A percentile compares a stretch with the other conserved stretches of the same genome.
phyloP scores from a whole-genome alignment of 2,329 filamentous ascomycete species.

The Didymella glomerata region DNA sequence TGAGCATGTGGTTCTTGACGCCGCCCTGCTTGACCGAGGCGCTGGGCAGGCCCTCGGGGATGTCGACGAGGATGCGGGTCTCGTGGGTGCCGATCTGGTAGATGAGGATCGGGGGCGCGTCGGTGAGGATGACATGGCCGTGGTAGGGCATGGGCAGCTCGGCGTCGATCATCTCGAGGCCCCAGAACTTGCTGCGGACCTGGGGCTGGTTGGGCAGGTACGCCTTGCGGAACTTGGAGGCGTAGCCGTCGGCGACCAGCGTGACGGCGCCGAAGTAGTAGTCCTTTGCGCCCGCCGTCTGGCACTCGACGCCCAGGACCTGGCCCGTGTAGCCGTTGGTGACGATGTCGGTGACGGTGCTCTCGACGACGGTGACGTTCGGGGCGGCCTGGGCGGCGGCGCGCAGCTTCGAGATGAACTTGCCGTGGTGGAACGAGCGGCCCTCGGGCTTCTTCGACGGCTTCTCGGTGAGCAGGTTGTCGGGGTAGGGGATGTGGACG shows the following conservation, averaged over 20 bases:
- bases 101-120: slow-evolving; percentile 80
- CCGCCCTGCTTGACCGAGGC: slow-evolving; percentile 79
- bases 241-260: slow-evolving; percentile 90
- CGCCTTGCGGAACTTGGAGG: slow-evolving; percentile 87
- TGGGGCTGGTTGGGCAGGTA: slow-evolving; percentile 72
- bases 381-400: slow-evolving; percentile 75
- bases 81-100: slow-evolving; percentile 98
- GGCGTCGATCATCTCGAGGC: slow-evolving; percentile 88
- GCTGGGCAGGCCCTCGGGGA: slow-evolving; percentile 78
- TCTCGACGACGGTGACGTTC: slow-evolving; percentile 92
- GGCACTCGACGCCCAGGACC: slow-evolving; percentile 82
- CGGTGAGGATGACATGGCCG: slow-evolving; percentile 87
- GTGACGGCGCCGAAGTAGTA: slow-evolving; percentile 88
- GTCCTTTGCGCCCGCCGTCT: slow-evolving; percentile 72
- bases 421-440: slow-evolving; percentile 89
- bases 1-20: slow-evolving; percentile 82
- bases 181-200: slow-evolving; percentile 89
- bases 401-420: slow-evolving; percentile 86
- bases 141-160: slow-evolving; percentile 76
- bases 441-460: slow-evolving; percentile 66
- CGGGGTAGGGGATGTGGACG: slow-evolving; percentile 81
- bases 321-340: slow-evolving; percentile 72
- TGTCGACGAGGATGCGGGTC: slow-evolving; percentile 87
- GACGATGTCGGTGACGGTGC: slow-evolving; percentile 80
- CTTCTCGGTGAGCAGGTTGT: slow-evolving; percentile 57